phyloP scores from a whole-genome alignment of 2,329 filamentous ascomycete genomes.

The Colletotrichum neosansevieriae region DNA sequence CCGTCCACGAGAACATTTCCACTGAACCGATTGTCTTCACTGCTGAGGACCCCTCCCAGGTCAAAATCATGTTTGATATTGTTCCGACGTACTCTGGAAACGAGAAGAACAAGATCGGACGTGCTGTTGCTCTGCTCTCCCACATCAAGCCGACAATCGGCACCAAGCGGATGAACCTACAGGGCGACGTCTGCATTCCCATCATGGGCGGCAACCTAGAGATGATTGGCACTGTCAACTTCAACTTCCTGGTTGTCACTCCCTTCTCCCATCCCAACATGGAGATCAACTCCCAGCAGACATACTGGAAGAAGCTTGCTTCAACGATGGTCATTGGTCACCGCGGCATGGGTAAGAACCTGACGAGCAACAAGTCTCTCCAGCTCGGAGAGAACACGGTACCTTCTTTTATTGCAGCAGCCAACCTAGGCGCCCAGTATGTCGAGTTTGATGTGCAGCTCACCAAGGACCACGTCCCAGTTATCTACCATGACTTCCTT shows the following conservation, averaged over 20 bases:
- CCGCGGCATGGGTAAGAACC: slow-evolving; percentile 89
- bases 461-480: slow-evolving; percentile 98
- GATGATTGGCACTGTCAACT: slow-evolving; percentile 93
- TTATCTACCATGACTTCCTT: slow-evolving; percentile 98
- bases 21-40: slow-evolving; percentile 95
- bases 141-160: slow-evolving; percentile 87
- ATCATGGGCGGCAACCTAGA: slow-evolving; percentile 88
- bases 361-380: slow-evolving; percentile 83
- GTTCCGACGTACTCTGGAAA: slow-evolving; percentile 95
- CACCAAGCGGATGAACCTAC: slow-evolving; percentile 87
- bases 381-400: slow-evolving; percentile 98
- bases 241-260: slow-evolving; percentile 95
- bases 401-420: slow-evolving; percentile 94
- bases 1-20: slow-evolving; percentile 91
- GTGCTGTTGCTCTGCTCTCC: slow-evolving; percentile 88
- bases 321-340: slow-evolving; percentile 86
- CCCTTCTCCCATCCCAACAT: slow-evolving; percentile 95
- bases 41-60: slow-evolving; percentile 79
- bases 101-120: slow-evolving; percentile 88
- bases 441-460: slow-evolving; percentile 91
- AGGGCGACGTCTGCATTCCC: slow-evolving; percentile 92
- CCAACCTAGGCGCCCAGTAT: slow-evolving; percentile 86
- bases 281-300: slow-evolving; percentile 89
- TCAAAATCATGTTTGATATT: slow-evolving; percentile 93
- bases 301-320: slow-evolving; percentile 94